Percentiles rank a stretch among this genome's conserved stretches.
These are phyloP conservation scores for Cyclotella kingstonii DNA, from an alignment of 108 stramenopile species.

Conservation along the genomic window DNA sequence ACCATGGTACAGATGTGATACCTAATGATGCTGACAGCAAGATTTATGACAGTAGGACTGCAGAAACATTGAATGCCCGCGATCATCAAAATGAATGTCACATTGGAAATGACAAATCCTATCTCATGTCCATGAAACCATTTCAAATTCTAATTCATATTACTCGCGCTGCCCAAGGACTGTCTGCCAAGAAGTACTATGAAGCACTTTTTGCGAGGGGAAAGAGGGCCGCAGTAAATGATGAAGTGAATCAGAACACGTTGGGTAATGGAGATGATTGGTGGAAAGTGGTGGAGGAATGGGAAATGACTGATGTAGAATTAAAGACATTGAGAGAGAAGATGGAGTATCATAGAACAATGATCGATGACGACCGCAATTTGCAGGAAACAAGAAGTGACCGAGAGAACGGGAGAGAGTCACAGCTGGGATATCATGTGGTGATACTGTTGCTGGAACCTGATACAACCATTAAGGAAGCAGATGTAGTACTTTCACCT, in stretches of 20 bases:
- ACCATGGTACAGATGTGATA: too few species aligned
- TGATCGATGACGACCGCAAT: too few species aligned
- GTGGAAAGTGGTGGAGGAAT: neutral
- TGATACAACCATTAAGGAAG: constrained; percentile 2
- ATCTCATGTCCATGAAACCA: neutral
- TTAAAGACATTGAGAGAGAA: neutral
- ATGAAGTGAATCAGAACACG: neutral
- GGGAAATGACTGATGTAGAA: constrained; percentile 5
- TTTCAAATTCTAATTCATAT: constrained; percentile 17
- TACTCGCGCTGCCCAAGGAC: constrained; percentile 9
- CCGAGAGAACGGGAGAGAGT: neutral
- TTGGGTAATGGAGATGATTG: neutral
- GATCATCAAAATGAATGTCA: too few species aligned
- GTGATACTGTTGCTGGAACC: constrained; percentile 22
- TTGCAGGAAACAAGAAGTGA: neutral
- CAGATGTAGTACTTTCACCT: constrained; percentile 19
- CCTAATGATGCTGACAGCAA: too few species aligned
- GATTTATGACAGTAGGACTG: too few species aligned
- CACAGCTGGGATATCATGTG: constrained; percentile 21
- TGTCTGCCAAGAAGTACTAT: constrained; percentile 6
- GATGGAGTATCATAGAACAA: too few species aligned
- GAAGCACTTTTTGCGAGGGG: constrained; percentile 12
- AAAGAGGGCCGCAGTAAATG: neutral
- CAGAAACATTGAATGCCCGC: too few species aligned
- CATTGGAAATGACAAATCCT: constrained; percentile 10